These are phyloP conservation scores for Dactylonectria estremocensis DNA, from an alignment of 2,329 filamentous ascomycete genomes.

Conservation along the genomic window DNA sequence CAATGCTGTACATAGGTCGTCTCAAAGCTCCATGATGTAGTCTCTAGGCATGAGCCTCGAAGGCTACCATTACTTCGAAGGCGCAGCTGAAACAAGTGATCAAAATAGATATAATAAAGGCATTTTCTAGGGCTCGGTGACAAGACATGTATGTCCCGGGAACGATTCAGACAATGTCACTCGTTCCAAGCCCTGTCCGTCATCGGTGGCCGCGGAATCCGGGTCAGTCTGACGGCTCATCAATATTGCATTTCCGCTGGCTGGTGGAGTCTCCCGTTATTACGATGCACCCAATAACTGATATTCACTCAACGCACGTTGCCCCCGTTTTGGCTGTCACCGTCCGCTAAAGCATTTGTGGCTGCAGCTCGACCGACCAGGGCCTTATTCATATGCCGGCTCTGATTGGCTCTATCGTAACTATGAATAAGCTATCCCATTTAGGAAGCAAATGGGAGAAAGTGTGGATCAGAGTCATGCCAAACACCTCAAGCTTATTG, in stretches of 20 bases:
- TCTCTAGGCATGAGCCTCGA: no score
- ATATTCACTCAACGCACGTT: neutral
- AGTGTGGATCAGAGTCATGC: neutral
- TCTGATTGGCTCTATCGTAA: neutral
- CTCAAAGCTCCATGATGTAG: no score
- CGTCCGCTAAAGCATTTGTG: neutral
- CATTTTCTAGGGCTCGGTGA: no score
- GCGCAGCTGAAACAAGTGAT: no score
- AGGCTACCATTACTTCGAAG: no score
- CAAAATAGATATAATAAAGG: no score
- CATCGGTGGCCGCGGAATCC: neutral
- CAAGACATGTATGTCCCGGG: no score
- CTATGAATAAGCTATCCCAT: neutral
- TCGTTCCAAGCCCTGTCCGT: neutral
- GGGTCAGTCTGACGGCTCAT: neutral
- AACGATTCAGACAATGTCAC: neutral
- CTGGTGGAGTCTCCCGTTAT: constrained; percentile 1
- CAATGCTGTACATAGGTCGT: no score
- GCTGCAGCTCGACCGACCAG: neutral
- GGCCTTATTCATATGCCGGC: neutral
- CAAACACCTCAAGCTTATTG: neutral
- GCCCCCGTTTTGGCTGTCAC: neutral
- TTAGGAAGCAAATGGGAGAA: neutral
- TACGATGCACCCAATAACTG: constrained; percentile 9
- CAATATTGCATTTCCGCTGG: neutral